Base-by-base conservation (phyloP, 352 stramenopile genomes). In the Pythium dissimile region DNA sequence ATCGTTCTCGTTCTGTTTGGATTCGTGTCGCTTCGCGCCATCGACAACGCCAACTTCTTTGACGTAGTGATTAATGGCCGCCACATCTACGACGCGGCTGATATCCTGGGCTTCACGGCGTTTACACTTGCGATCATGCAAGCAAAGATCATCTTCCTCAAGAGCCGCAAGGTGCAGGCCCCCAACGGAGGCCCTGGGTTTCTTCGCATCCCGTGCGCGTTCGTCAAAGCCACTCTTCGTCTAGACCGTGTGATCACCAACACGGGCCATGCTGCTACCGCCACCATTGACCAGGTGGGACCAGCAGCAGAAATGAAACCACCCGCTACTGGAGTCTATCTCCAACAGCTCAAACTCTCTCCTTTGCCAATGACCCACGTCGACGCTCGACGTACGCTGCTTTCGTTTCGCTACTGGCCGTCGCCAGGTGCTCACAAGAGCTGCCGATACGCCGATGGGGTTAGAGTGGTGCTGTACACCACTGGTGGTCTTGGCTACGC, bases 21-120 rank as follows among this genome's bases (percentile, higher is more conserved):
- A 8, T 5, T 54, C 31, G 42, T 54, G 9, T 12, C 21, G 8
- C 21, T 64, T 7, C 26, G 21, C 9, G 46, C 18, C 24, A 59
- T 42, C 24, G 20, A 20, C 2, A 2, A 20, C 7, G 18, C n/a
- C 1, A 20, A 51, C 27, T 37, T 51, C 27, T 51, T 51, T 8
- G 11, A 9, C 3, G 7, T 51, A 1, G 35, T 1, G 9, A 1
- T 51, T 2, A 26, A 26, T 15, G 3, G 32, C 13, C n/a, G 24
- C 15, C 44, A 28, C 5, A 1, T 51, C 7, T 51, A 46, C 26
- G 32, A 48, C 54, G 48, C 27, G 8, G 18, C 28, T 12, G 46
- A 54, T 18, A 51, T 51, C 27, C 30, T 51, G 23, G 32, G 27
- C 44, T 51, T 51, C 27, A 51, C 44, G 15, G 26, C 44, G 5